Evolutionary conservation across 2,329 filamentous ascomycete species (phyloP), one percentile per base, ranked within the genome.

Genomic region (Fusarium palustre): DNA sequence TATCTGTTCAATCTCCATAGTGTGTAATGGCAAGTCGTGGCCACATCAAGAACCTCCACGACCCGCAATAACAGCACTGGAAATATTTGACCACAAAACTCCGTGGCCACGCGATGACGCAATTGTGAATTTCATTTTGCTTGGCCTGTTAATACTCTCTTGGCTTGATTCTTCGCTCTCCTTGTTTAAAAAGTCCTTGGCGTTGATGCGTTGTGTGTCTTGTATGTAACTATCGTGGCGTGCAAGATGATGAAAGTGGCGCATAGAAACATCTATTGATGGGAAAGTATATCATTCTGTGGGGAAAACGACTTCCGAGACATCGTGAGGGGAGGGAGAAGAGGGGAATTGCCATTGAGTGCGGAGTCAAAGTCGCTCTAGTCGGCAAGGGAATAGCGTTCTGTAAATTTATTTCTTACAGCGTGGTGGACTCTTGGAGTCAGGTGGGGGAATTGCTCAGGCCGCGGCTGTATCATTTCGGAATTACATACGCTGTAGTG

Each of bases 171-270:
- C 2, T 39, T 10, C 15, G 18, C 3, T 7, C 4, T 36, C n/a
- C 33, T 50, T 22, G 22, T 39, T 50, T 18, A 11, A 5, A 3
- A 16, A 11, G 9, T 20, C 31, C 48, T 52, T 52, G 48, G 48
- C 34, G 4, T 24, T 41, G 33, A 41, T 20, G 41, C 12, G 20
- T 28, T 28, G 28, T 20, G 15, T 34, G 18, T 30, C 11, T 20
- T 15, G 42, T 13, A 16, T 8, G 24, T 5, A 49, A 22, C 2
- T 31, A n/a, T 10, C 16, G 55, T 52, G 36, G 20, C 43, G 46
- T 31, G n/a, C 4, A 2, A 12, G 25, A 60, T 61, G 58, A 61
- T 59, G 58, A 43, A 61, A 61, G 58, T 18, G 55, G 55, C 58
- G 55, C 3, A 25, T 8, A 22, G 30, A 28, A 6, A n/a, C 18